Evolutionary conservation across 1,139 yeast genomes (phyloP), one percentile per base, ranked within the genome.

Genomic region (Sugiyamaella castrensis): DNA sequence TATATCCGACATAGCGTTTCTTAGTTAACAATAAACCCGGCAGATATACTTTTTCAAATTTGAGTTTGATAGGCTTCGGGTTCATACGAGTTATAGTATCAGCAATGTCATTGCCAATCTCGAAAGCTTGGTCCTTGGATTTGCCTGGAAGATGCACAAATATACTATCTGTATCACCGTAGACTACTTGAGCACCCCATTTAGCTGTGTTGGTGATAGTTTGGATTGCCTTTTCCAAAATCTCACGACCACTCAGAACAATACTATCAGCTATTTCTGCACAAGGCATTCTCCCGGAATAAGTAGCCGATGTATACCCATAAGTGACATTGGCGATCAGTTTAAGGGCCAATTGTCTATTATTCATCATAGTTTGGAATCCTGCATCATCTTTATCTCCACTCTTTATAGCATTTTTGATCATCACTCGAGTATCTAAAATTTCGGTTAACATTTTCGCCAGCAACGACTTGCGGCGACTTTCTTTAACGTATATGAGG

Each of bases 261-360:
- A 92, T 88, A 9, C 95, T 85, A 68, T 92, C 98, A 0, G 98
- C 96, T 30, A 92, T 77, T 63, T 89, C 98, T 0, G 95, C 82
- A 60, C 94, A 87, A 0, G 98, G 98, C 98, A 92, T 92, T 55
- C 98, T 72, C 0, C 98, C 98, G 31, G 96, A 88, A 62, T 84
- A 92, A 0, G 96, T 81, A 0, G 98, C 98, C 0, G 97, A 85
- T 0, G 98, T 78, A 62, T 92, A 92, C 0, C 98, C 98, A 70
- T 92, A 92, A 0, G 97, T 91, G 12, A 92, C 98, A 66, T 89
- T 91, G 1, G 98, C 97, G 47, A 91, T 84, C 52, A 92, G 71
- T 62, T 92, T 92, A 53, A 92, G 70, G 0, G 97, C 98, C 38
- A 87, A 66, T 61, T 92, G 98, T 47, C 92, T 74, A 50, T 87